These are phyloP conservation scores for Colletotrichum sp. DNA, from an alignment of 2,329 filamentous ascomycete genomes.

Conservation along the genomic window DNA sequence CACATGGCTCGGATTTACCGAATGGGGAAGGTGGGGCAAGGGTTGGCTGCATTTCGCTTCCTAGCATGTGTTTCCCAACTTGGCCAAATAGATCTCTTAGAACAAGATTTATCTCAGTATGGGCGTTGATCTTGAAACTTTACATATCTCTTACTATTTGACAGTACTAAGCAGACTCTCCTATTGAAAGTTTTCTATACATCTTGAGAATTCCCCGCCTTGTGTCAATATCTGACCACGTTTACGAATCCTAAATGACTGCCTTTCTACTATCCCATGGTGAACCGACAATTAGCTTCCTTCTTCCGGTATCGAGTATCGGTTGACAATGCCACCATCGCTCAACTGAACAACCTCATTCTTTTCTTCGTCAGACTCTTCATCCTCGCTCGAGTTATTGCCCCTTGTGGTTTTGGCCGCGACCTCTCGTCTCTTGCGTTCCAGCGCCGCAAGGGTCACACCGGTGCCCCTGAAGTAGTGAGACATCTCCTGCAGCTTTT, in stretches of 20 bases:
- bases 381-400: not conserved
- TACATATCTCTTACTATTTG: not conserved
- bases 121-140: not conserved
- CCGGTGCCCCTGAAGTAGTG: not conserved
- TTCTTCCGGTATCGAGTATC: not conserved
- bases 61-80: not conserved
- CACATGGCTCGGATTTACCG: not conserved
- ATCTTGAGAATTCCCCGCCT: not conserved
- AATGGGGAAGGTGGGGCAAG: not conserved
- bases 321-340: not conserved
- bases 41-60: not conserved
- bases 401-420: not conserved
- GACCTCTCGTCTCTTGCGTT: not conserved
- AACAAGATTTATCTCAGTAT: not conserved
- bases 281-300: not conserved
- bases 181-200: not conserved
- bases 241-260: not conserved
- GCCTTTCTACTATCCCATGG: not conserved
- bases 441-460: not conserved
- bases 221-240: not conserved
- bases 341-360: not conserved
- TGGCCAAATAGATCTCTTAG: not conserved
- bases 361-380: not conserved
- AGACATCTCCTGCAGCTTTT: not conserved
- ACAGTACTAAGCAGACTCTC: accelerated